Evolutionary conservation across 371 early-diverging fungal species (phyloP), one percentile per base, ranked within the genome.

Genomic region (Dichotomocladium elegans): DNA sequence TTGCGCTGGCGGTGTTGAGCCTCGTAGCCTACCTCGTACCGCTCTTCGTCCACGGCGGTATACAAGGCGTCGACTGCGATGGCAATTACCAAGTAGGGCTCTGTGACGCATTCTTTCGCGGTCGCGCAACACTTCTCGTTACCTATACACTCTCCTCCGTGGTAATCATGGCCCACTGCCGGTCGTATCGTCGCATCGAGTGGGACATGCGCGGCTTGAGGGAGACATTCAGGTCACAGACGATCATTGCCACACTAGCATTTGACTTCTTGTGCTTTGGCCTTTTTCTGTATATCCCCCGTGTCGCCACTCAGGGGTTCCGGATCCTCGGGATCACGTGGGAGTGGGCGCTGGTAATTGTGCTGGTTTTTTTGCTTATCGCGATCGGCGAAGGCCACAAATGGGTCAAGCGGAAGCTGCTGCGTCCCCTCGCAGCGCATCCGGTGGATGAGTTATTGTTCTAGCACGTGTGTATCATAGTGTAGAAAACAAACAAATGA

Each of bases 321-420:
- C 78, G 76, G 61, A 80, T 86, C 51, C 46, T 61, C 31, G 59
- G 69, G 29, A 79, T 89, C 28, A 66, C 72, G 24, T 86, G 84
- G 80, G 89, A 89, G 65, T 88, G 89, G 88, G 85, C 83, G n/a
- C 41, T 83, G 5, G 79, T 78, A 33, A 44, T 77, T 17, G 72
- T 63, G 14, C 60, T 79, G 4, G 48, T 75, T 45, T 44, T 84
- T 6, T 47, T 81, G 17, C 85, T 74, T 47, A 59, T 81, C 6
- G 57, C 68, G 3, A 41, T 76, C 25, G 77, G 81, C n/a, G 89
- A 88, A 51, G 14, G 70, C 7, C 77, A 74, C 60, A 77, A 77
- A 48, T 21, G 30, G 26, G 15, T 60, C 29, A 67, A 67, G 44
- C 57, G 63, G 8, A 29, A 41, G 7, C 52, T 55, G 25, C 49